Percentiles rank a stretch among this genome's conserved stretches.
These are phyloP conservation scores for Populus nigra DNA, from an alignment of 345 rosid genomes.

Conservation along the genomic window DNA sequence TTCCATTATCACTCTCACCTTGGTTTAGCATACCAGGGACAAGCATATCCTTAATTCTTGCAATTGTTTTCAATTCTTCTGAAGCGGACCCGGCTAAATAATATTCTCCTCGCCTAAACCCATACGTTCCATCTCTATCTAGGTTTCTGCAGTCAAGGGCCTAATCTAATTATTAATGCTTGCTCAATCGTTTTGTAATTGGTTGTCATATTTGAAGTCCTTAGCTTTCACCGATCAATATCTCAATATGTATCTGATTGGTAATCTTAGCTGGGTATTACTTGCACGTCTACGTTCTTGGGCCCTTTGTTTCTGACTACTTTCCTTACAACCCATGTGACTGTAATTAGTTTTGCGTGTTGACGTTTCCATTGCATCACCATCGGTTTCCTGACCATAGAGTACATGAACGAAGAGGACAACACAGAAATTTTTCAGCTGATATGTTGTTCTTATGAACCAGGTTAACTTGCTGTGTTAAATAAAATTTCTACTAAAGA, in stretches of 20 bases:
- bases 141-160: slow-evolving; percentile 27
- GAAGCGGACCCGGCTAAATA: slow-evolving; percentile 23
- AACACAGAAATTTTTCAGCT: neutral
- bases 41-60: slow-evolving; percentile 20
- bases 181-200: slow-evolving; percentile 20
- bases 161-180: slow-evolving; percentile 26
- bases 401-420: neutral
- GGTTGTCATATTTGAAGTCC: neutral
- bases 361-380: slow-evolving; percentile 13
- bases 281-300: slow-evolving; percentile 17
- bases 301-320: slow-evolving; percentile 12
- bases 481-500: neutral
- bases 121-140: slow-evolving; percentile 16
- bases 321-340: slow-evolving; percentile 33
- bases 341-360: slow-evolving; percentile 12
- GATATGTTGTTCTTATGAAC: neutral
- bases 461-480: neutral
- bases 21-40: slow-evolving; percentile 30
- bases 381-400: slow-evolving; percentile 13
- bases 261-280: slow-evolving; percentile 3
- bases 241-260: neutral
- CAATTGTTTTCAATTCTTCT: slow-evolving; percentile 3
- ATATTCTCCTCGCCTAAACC: slow-evolving; percentile 1
- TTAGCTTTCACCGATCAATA: neutral
- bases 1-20: slow-evolving; percentile 34